Percentiles rank a stretch among this genome's conserved stretches.
Conservation (phyloP, 2,329 filamentous ascomycete genomes). For the Alternaria postmessia region DNA sequence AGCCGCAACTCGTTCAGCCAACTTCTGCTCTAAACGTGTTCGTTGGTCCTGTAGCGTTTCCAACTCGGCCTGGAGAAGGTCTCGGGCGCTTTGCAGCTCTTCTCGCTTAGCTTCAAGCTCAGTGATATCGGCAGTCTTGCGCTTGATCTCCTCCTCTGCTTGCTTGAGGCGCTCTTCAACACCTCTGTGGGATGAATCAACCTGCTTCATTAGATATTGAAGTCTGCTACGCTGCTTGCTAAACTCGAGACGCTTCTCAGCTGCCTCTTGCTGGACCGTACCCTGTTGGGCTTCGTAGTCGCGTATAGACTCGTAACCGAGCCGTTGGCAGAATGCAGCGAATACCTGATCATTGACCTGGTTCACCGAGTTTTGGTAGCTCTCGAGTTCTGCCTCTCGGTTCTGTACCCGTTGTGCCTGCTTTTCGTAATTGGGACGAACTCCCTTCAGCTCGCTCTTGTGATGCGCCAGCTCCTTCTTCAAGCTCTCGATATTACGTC, state of each 20-base stretch:
- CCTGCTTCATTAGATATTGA: conserved; percentile 67
- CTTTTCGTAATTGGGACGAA: conserved; percentile 79
- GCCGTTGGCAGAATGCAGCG: conserved; percentile 79
- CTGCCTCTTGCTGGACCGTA: conserved; percentile 87
- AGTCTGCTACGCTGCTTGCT: conserved; percentile 75
- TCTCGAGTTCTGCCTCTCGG: conserved; percentile 64
- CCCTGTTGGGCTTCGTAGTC: conserved; percentile 95
- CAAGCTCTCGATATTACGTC: conserved; percentile 85
- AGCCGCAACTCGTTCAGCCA: conserved; percentile 74
- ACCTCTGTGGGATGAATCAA: conserved; percentile 75
- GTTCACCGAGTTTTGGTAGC: conserved; percentile 71
- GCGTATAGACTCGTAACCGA: conserved; percentile 88
- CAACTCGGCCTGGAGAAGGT: conserved; percentile 76
- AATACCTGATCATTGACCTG: conserved; percentile 91
- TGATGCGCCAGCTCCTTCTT: conserved; percentile 79
- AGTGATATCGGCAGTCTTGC: conserved; percentile 71
- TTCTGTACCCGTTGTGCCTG: conserved; percentile 73
- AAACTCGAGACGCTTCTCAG: conserved; percentile 86
- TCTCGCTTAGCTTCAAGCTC: conserved; percentile 74
- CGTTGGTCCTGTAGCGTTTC: conserved; percentile 77
- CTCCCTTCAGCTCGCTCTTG: conserved; percentile 75
- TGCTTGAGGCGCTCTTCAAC: conserved; percentile 73
- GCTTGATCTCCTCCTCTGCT: conserved; percentile 71
- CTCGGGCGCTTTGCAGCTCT: conserved; percentile 75
- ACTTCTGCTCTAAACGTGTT: conserved; percentile 71